A percentile compares a stretch with the other conserved stretches of the same genome.
Conservation (phyloP, 805 yeast genomes). For the Huiozyma naganishii region DNA sequence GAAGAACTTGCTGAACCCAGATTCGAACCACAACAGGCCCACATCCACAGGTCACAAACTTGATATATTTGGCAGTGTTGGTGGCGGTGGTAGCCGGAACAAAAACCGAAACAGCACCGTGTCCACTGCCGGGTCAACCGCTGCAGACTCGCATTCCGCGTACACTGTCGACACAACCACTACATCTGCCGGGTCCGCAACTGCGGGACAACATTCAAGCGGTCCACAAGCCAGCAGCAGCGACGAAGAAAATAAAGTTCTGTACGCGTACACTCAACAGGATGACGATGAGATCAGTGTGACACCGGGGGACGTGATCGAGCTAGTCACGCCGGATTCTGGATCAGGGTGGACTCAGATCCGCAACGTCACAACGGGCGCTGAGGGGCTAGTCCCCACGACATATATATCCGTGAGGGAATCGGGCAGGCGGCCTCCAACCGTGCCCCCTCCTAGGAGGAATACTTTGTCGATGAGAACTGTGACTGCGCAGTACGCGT, state of each 20-base stretch:
- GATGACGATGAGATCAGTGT: conserved; percentile 71
- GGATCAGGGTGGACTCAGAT: conserved; percentile 91
- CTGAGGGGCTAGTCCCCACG: conserved; percentile 74
- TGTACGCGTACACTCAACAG: conserved; percentile 53
- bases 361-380: conserved; percentile 32
- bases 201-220: not conserved
- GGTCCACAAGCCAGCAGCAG: not conserved
- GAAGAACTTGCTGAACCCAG: conserved; percentile 4
- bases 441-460: conserved; percentile 68
- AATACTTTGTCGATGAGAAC: conserved; percentile 32
- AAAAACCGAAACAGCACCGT: not conserved
- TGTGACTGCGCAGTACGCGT: conserved; percentile 64
- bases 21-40: not conserved
- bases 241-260: conserved; percentile 33
- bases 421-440: conserved; percentile 32
- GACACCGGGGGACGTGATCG: conserved; percentile 47
- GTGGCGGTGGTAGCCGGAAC: not conserved
- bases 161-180: conserved; percentile 2
- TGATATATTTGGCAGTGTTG: not conserved
- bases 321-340: conserved; percentile 57
- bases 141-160: conserved; percentile 5
- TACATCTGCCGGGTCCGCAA: not conserved
- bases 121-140: conserved; percentile 2
- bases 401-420: conserved; percentile 47
- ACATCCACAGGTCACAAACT: not conserved